A percentile compares a stretch with the other conserved stretches of the same genome.
phyloP scores from a whole-genome alignment of 495 filamentous ascomycete species.

The Barbatosphaeria neglecta region DNA sequence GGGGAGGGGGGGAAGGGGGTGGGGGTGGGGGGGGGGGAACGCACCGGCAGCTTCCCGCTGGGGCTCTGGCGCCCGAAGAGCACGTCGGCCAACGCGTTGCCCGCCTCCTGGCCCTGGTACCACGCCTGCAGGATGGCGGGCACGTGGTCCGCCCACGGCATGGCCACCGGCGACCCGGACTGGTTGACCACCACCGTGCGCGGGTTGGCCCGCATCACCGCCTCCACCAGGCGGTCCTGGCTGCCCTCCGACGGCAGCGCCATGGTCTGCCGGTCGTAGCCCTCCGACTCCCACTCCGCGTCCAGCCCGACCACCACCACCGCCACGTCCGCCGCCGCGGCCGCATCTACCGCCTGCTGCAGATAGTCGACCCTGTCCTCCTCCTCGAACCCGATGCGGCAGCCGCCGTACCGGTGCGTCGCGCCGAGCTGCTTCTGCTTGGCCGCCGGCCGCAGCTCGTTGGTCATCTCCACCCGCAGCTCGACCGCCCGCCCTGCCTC shows the following conservation, averaged over 20 bases:
- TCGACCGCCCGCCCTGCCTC: constrained; percentile 35
- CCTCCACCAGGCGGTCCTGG: constrained; percentile 62
- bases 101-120: constrained; percentile 82
- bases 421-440: constrained; percentile 39
- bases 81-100: constrained; percentile 75
- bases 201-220: constrained; percentile 59
- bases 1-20: too few relatives aligned
- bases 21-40: not conserved
- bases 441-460: constrained; percentile 42
- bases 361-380: constrained; percentile 59
- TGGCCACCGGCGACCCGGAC: constrained; percentile 71
- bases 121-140: constrained; percentile 64
- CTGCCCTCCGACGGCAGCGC: constrained; percentile 58
- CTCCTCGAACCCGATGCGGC: constrained; percentile 65
- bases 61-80: constrained; percentile 77
- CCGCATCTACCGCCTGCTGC: constrained; percentile 57
- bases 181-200: constrained; percentile 70
- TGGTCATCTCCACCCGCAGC: constrained; percentile 47
- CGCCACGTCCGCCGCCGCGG: constrained; percentile 59
- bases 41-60: constrained; percentile 70
- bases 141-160: constrained; percentile 66
- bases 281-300: constrained; percentile 82
- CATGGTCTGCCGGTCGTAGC: constrained; percentile 75
- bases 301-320: constrained; percentile 72
- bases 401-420: constrained; percentile 56